Base-by-base conservation (phyloP, 768 basidiomycete species). In the Trametes gibbosa region DNA sequence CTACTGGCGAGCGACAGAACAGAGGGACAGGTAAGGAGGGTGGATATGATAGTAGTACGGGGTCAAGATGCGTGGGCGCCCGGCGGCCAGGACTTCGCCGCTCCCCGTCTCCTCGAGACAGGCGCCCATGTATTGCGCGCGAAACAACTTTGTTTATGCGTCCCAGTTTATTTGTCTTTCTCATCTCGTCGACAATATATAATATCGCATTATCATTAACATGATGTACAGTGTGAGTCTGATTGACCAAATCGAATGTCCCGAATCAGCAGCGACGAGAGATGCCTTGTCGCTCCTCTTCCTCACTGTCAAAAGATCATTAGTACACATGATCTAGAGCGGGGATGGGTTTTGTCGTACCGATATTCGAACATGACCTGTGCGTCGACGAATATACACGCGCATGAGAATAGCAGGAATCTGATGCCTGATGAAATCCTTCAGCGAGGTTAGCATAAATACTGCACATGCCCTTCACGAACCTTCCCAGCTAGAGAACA, bases 341-440 rank as follows among this genome's bases (percentile, higher is more conserved):
- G 1, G 17, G 17, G 32, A 49, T 7, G 57, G 35, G 43, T 5
- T n/a, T 27, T 7, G 3, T 76, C 86, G 19, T 63, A 89, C 92
- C 92, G 77, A 72, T 98, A 98, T 68, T 98, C 96, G 59, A 98
- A 93, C 96, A 98, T 97, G 45, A 96, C 70, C 68, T 98, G 96
- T 1, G 84, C 85, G 2, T 81, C 92, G 21, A 92, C 79, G 67
- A 95, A 98, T 13, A 98, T 45, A 66, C 85, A 85, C 1, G 66
- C 76, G 49, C 81, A 81, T 0, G 86, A 84, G 5, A 79, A 69
- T 0, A 81, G 48, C 60, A 93, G 70, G 72, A 95, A 97, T 14
- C 71, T 72, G 40, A 89, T 57, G 6, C 91, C 92, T 92, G 56
- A 13, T 58, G 52, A 7, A 23, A 25, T 32, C 0, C 9, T 21